These are phyloP conservation scores for Tetrahymena borealis DNA, from an alignment of 73 alveolate species.

Conservation along the genomic window DNA sequence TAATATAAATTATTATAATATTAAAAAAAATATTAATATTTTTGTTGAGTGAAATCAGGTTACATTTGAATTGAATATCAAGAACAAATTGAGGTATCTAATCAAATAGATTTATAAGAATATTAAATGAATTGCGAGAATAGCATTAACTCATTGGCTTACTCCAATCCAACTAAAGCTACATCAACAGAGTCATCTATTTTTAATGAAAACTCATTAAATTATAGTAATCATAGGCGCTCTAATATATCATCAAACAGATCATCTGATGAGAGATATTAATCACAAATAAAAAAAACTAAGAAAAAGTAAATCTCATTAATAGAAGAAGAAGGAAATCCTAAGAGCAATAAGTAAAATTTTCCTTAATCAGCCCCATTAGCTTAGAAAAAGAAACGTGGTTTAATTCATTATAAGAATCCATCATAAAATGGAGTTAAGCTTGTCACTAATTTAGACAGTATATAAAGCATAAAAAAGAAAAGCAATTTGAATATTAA, in stretches of 20 bases:
- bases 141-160: not conserved
- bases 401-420: not conserved
- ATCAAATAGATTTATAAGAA: no score
- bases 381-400: not conserved
- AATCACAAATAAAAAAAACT: not conserved
- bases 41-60: no score
- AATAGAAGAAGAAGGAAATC: not conserved
- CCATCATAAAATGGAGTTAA: not conserved
- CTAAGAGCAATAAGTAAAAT: not conserved
- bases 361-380: not conserved
- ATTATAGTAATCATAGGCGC: not conserved
- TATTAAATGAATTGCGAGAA: not conserved
- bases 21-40: no score
- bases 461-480: not conserved
- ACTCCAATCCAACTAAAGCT: not conserved
- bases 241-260: not conserved
- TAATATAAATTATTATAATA: no score
- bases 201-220: not conserved
- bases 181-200: not conserved
- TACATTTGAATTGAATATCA: no score
- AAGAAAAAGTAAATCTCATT: not conserved
- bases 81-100: no score
- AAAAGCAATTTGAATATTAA: not conserved
- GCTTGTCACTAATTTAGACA: not conserved
- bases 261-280: not conserved